Percentiles rank a stretch among this genome's conserved stretches.
Conservation (phyloP, 352 stramenopile species). For the Globisporangium alternatum region DNA sequence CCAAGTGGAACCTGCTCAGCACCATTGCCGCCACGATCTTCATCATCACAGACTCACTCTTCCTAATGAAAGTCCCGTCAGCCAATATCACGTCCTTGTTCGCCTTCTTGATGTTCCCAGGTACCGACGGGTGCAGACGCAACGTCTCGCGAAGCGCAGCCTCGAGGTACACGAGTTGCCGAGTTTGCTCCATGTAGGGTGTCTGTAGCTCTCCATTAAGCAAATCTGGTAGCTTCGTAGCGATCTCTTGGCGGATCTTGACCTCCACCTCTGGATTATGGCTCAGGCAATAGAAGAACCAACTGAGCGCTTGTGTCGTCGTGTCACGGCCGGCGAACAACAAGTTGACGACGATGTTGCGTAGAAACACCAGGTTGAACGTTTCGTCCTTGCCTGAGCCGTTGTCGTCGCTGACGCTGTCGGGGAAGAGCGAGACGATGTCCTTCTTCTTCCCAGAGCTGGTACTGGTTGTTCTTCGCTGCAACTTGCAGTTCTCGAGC, state of each 20-base stretch:
- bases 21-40: conserved; percentile 33
- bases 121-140: conserved; percentile 49
- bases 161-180: conserved; percentile 15
- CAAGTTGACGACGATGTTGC: no score
- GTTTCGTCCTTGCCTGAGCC: not conserved
- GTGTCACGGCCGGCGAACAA: no score
- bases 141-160: conserved; percentile 49
- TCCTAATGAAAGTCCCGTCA: conserved; percentile 58
- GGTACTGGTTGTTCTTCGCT: not conserved
- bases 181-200: conserved; percentile 19
- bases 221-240: conserved; percentile 25
- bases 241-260: conserved; percentile 44
- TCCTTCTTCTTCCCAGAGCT: not conserved
- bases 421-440: conserved; percentile 24
- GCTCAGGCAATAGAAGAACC: conserved; percentile 22
- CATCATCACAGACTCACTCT: conserved; percentile 66
- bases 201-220: not conserved
- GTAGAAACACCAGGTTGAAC: conserved; percentile 28
- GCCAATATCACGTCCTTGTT: conserved; percentile 49
- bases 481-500: conserved; percentile 13
- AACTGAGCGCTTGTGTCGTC: no score
- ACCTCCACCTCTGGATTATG: conserved; percentile 53
- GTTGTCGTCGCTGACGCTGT: conserved; percentile 3
- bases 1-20: conserved; percentile 32
- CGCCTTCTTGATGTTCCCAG: conserved; percentile 22